These are phyloP conservation scores for Lagenaria siceraria DNA, from an alignment of 306 rosid species.

Conservation along the genomic window DNA sequence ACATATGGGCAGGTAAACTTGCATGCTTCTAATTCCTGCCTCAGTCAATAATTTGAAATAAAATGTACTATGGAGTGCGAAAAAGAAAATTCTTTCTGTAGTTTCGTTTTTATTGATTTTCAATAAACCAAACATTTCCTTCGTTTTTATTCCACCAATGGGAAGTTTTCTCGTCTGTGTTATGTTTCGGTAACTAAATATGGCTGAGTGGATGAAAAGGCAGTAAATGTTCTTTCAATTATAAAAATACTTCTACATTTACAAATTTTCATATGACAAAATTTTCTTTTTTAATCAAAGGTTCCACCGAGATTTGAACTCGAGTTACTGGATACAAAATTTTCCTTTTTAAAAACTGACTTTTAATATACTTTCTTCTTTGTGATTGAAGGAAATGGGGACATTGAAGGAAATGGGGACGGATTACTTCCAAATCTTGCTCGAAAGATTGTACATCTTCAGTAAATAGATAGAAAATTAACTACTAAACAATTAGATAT, in stretches of 20 bases:
- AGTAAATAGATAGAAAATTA: neutral
- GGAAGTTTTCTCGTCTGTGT: neutral
- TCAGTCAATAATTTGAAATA: neutral
- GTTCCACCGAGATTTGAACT: too few relatives aligned
- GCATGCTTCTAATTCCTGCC: neutral
- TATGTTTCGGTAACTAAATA: neutral
- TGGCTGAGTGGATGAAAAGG: neutral
- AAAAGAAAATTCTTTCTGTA: neutral
- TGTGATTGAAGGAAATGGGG: too few relatives aligned
- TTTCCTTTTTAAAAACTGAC: too few relatives aligned
- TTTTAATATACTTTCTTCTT: too few relatives aligned
- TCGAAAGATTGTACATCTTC: neutral
- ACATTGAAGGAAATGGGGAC: too few relatives aligned
- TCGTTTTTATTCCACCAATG: neutral
- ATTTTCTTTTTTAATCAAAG: too few relatives aligned
- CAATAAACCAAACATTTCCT: neutral
- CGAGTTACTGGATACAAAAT: too few relatives aligned
- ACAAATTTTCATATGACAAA: too few relatives aligned
- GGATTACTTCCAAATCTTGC: too few relatives aligned
- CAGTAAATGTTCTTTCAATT: too few relatives aligned
- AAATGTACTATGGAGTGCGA: neutral
- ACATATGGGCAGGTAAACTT: neutral
- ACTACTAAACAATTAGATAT: neutral
- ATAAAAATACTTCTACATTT: too few relatives aligned
- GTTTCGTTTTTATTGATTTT: neutral